These are phyloP conservation scores for Beauveria varroae DNA, from an alignment of 2,329 filamentous ascomycete species.

Conservation along the genomic window DNA sequence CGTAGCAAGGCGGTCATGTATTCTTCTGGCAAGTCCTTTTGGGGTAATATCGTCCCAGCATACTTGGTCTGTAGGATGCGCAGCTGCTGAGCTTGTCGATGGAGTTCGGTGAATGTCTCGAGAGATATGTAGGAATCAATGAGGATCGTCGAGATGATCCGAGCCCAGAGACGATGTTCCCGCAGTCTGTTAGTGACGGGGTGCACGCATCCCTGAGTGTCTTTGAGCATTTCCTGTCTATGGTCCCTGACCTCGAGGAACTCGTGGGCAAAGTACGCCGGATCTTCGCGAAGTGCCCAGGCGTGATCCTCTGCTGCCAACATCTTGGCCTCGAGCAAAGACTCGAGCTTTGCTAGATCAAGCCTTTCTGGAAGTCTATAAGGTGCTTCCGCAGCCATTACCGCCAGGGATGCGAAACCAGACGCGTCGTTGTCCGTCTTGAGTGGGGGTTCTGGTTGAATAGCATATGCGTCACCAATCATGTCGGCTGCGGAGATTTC, in stretches of 20 bases:
- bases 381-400: slow-evolving; percentile 40
- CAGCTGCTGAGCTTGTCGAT: slow-evolving; percentile 21
- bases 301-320: slow-evolving; percentile 44
- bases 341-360: slow-evolving; percentile 36
- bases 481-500: slow-evolving; percentile 34
- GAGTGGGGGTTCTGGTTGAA: slow-evolving; percentile 30
- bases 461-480: slow-evolving; percentile 20
- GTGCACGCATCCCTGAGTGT: slow-evolving; percentile 26
- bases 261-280: slow-evolving; percentile 43
- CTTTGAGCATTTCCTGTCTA: slow-evolving; percentile 34
- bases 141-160: slow-evolving; percentile 28
- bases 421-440: slow-evolving; percentile 21
- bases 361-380: slow-evolving; percentile 42
- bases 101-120: slow-evolving; percentile 31
- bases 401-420: slow-evolving; percentile 30
- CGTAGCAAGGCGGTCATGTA: slow-evolving; percentile 31
- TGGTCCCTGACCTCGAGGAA: slow-evolving; percentile 40
- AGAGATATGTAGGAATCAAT: slow-evolving; percentile 26
- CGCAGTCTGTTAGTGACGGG: slow-evolving; percentile 14
- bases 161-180: slow-evolving; percentile 29
- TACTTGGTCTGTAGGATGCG: slow-evolving; percentile 26
- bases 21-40: slow-evolving; percentile 22
- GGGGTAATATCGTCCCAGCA: slow-evolving; percentile 21
- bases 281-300: slow-evolving; percentile 50
- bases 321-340: slow-evolving; percentile 34